Percentiles rank a stretch among this genome's conserved stretches.
Conservation (phyloP, 768 basidiomycete genomes). For the Amylocystis lapponica region DNA sequence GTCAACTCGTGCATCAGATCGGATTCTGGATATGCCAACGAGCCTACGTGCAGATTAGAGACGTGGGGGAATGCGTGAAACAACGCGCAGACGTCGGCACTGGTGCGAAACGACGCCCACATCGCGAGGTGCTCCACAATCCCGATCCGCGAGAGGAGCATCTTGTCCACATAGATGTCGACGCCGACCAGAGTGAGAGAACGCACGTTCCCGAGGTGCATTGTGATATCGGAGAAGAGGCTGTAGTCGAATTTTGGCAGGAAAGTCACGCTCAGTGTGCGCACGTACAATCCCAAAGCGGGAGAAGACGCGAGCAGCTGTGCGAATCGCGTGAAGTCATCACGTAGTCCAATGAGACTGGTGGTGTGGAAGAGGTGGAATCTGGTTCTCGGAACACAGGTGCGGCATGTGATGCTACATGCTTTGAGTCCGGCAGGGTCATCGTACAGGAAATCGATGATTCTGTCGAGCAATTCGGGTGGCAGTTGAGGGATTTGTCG, state of each 20-base stretch:
- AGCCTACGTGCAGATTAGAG: no score
- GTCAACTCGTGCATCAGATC: no score
- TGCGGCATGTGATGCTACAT: conserved; percentile 26
- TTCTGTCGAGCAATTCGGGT: conserved; percentile 17
- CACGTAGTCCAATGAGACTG: neutral
- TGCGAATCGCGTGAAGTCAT: conserved; percentile 7
- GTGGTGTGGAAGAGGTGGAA: conserved; percentile 15
- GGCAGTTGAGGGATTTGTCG: neutral
- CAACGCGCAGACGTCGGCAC: neutral
- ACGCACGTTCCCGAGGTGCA: neutral
- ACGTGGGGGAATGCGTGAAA: neutral
- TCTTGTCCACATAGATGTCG: neutral
- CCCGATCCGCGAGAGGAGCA: neutral
- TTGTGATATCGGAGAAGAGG: neutral
- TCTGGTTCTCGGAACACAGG: conserved; percentile 20
- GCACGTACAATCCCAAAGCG: conserved; percentile 14
- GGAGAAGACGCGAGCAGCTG: conserved; percentile 14
- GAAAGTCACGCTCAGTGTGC: neutral
- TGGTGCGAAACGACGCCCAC: neutral
- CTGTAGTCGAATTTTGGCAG: neutral
- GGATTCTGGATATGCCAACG: no score
- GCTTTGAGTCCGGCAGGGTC: conserved; percentile 23
- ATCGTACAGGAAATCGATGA: conserved; percentile 25
- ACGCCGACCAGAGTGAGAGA: neutral
- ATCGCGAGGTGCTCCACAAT: neutral